Evolutionary conservation across 768 basidiomycete genomes (phyloP).

Genomic region (Kockovaella imperatae): DNA sequence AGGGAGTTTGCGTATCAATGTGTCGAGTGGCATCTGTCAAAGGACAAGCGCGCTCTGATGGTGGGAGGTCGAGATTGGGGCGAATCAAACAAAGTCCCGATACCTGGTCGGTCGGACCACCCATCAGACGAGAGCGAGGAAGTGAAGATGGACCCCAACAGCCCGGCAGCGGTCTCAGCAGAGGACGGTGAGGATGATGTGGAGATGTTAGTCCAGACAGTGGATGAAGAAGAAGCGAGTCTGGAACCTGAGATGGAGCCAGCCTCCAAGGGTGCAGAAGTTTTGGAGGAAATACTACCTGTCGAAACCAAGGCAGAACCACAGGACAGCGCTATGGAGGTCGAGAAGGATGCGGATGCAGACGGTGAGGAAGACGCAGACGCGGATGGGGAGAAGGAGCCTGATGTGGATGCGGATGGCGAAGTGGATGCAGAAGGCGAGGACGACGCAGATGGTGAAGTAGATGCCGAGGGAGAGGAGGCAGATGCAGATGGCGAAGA

Average conservation of each 20-base stretch:
- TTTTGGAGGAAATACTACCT: conserved; percentile 50
- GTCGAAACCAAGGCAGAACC: conserved; percentile 30
- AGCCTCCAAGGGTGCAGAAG: conserved; percentile 8
- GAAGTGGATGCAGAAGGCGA: conserved; percentile 13
- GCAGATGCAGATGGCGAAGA: conserved; percentile 31
- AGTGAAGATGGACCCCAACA: neutral
- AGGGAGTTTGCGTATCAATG: conserved; percentile 73
- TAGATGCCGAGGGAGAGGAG: conserved; percentile 16
- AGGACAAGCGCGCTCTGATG: conserved; percentile 58
- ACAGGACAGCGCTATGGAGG: conserved; percentile 17
- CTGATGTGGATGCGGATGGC: conserved; percentile 13
- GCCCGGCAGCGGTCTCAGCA: conserved; percentile 28
- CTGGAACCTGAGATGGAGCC: neutral
- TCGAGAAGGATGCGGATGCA: conserved; percentile 8
- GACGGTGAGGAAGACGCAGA: conserved; percentile 13
- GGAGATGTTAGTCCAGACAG: conserved; percentile 26
- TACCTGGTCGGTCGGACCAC: conserved; percentile 15
- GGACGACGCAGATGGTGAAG: conserved; percentile 10
- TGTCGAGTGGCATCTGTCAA: conserved; percentile 77
- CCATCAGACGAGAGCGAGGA: too few relatives aligned
- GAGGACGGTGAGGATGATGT: conserved; percentile 48
- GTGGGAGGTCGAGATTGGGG: conserved; percentile 43
- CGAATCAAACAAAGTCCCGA: conserved; percentile 10
- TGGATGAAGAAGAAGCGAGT: conserved; percentile 8
- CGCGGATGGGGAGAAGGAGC: conserved; percentile 15